A percentile compares a stretch with the other conserved stretches of the same genome.
Conservation (phyloP, 805 yeast genomes). For the Candida fluviatilis region DNA sequence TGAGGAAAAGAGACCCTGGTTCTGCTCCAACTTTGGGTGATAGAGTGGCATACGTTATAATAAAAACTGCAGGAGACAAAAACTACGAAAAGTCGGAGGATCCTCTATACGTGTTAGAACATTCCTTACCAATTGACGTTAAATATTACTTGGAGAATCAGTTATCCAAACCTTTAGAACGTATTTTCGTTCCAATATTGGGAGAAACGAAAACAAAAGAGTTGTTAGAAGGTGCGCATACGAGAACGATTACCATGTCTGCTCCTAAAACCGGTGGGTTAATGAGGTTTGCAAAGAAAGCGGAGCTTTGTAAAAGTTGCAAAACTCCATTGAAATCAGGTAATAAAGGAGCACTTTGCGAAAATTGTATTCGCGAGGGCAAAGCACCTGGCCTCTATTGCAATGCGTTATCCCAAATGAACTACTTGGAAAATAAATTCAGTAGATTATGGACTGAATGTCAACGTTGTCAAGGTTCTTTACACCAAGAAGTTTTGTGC, state of each 20-base stretch:
- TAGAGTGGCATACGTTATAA: constrained; percentile 95
- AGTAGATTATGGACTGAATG: constrained; percentile 96
- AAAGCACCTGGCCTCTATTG: constrained; percentile 77
- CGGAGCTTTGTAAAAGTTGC: constrained; percentile 86
- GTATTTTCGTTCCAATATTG: constrained; percentile 92
- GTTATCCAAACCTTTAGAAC: constrained; percentile 82
- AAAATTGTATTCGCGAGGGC: constrained; percentile 66
- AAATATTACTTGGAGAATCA: constrained; percentile 92
- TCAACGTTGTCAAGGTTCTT: constrained; percentile 93
- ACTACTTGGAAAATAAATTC: constrained; percentile 75
- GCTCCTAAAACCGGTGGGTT: constrained; percentile 82
- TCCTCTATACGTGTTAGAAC: constrained; percentile 87
- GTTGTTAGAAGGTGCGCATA: constrained; percentile 78
- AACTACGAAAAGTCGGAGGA: constrained; percentile 96
- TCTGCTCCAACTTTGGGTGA: constrained; percentile 97
- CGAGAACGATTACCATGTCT: constrained; percentile 67
- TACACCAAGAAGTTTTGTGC: constrained; percentile 94
- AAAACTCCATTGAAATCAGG: constrained; percentile 64
- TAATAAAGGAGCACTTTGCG: constrained; percentile 73
- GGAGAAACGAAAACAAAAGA: constrained; percentile 83
- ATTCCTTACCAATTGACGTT: constrained; percentile 90
- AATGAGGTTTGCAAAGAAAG: constrained; percentile 87
- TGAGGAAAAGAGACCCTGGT: constrained; percentile 95
- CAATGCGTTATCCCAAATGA: constrained; percentile 75
- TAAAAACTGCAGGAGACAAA: constrained; percentile 72